Conservation (phyloP, 768 basidiomycete species). For the Tylopilus balloui region DNA sequence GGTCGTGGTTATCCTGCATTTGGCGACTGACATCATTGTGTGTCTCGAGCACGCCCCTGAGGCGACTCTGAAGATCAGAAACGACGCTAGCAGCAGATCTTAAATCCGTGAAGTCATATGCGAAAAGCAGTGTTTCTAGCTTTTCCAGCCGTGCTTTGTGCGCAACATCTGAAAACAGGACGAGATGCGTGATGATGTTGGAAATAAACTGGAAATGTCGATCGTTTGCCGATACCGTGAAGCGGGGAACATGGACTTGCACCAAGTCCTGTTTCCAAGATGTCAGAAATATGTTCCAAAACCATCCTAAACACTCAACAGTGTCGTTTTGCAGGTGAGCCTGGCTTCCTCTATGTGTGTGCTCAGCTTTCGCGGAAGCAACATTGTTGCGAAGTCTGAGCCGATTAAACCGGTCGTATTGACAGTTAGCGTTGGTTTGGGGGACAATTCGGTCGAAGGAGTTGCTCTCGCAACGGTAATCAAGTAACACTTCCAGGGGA, state of each 20-base stretch:
- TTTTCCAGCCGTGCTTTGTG: slow-evolving; percentile 75
- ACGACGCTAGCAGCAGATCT: slow-evolving; percentile 67
- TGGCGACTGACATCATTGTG: slow-evolving; percentile 38
- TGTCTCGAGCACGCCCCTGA: slow-evolving; percentile 61
- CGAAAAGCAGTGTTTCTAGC: slow-evolving; percentile 77
- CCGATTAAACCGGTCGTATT: slow-evolving; percentile 93
- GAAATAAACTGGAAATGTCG: slow-evolving; percentile 82
- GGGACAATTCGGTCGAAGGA: slow-evolving; percentile 89
- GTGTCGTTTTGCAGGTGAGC: slow-evolving; percentile 62
- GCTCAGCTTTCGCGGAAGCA: slow-evolving; percentile 44
- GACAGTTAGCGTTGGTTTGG: slow-evolving; percentile 79
- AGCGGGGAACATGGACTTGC: slow-evolving; percentile 75
- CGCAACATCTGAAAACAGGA: slow-evolving; percentile 86
- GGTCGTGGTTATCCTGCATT: slow-evolving; percentile 27
- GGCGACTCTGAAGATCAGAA: slow-evolving; percentile 63
- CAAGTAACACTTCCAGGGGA: slow-evolving; percentile 88
- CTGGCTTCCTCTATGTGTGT: slow-evolving; percentile 22
- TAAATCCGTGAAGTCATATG: slow-evolving; percentile 84
- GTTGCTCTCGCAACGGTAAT: slow-evolving; percentile 74
- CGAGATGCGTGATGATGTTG: slow-evolving; percentile 77
- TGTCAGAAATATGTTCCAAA: slow-evolving; percentile 8
- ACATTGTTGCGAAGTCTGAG: slow-evolving; percentile 74
- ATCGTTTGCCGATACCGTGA: slow-evolving; percentile 82
- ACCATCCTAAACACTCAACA: slow-evolving; percentile 35
- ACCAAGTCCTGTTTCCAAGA: slow-evolving; percentile 62